Percentiles rank a stretch among this genome's conserved stretches.
phyloP scores from a whole-genome alignment of 148 eudicot species.

The Cornus kousa region DNA sequence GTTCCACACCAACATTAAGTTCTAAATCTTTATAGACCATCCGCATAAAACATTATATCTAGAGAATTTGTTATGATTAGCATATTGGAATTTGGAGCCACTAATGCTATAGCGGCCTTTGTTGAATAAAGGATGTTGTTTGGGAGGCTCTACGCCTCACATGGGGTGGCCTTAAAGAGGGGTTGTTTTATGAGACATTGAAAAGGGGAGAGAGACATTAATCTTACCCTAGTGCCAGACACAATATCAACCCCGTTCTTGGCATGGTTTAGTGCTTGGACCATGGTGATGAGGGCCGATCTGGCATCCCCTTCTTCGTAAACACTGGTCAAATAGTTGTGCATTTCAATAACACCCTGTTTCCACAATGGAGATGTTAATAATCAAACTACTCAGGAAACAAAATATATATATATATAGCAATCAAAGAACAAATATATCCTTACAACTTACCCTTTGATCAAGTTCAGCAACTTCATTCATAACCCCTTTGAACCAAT shows the following conservation, averaged over 20 bases:
- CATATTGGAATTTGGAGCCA: too few species aligned
- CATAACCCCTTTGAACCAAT: constrained; percentile 99
- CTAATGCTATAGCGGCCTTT: too few species aligned
- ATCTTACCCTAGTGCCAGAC: constrained; percentile 86
- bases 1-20: not conserved
- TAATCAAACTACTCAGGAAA: not conserved
- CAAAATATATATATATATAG: too few species aligned
- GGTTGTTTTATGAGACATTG: too few species aligned
- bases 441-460: constrained; percentile 58
- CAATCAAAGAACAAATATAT: not conserved
- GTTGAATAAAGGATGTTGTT: too few species aligned
- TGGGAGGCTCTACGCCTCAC: too few species aligned
- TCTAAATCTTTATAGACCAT: not conserved
- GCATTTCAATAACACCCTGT: constrained; percentile 98
- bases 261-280: constrained; percentile 97
- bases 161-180: too few species aligned
- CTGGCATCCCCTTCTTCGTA: constrained; percentile 99
- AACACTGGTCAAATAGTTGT: constrained; percentile 90
- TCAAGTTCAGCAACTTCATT: constrained; percentile 94
- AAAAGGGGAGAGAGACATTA: not conserved
- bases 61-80: too few species aligned
- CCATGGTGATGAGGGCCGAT: constrained; percentile 95
- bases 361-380: constrained; percentile 5
- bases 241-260: constrained; percentile 90
- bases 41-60: not conserved